Evolutionary conservation across 495 filamentous ascomycete genomes (phyloP), one percentile per base, ranked within the genome.

Genomic region (Amniculicola lignicola): DNA sequence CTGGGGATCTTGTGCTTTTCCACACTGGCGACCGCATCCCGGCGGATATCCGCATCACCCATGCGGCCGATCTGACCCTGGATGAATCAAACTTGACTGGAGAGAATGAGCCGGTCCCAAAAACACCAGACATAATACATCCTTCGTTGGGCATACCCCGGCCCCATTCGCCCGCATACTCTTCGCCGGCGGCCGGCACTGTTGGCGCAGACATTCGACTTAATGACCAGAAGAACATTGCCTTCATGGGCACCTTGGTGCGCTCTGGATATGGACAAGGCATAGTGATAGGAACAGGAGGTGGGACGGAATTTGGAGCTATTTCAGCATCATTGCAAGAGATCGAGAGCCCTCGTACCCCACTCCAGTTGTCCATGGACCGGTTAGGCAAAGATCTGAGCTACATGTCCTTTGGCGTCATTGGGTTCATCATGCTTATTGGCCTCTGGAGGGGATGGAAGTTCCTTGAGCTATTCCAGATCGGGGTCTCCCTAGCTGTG

Each of bases 51-150:
- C 85, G 93, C 31, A 95, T 99, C 41, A 97, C 91, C 14, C 82
- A 85, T 60, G 87, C 90, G 16, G 81, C 84, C 1, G 88, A 96
- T 64, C 71, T 99, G 37, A 83, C 88, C 27, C 94, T 99, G 57
- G 94, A 99, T 65, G 93, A 93, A 66, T 97, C 93, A 7, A 99
- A 99, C 68, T 73, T 99, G 51, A 99, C 93, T 0, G 93, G 93
- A 39, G 93, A 99, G 70, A 96, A 96, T 59, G 90, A 95, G 66
- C 90, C 93, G 12, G 88, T 96, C 16, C 72, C 78, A 37, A 92
- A 97, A 66, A 81, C 79, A 9, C 72, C 84, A 0, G 80, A 86
- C n/a, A 80, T 83, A 7, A 69, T 86, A 29, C 6, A 29, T 15
- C 14, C 45, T 12, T 48, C 53, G 5, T 25, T 41, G 10, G 44